These are phyloP conservation scores for Geotrichum siamense DNA, from an alignment of 1,139 yeast species.

Conservation along the genomic window DNA sequence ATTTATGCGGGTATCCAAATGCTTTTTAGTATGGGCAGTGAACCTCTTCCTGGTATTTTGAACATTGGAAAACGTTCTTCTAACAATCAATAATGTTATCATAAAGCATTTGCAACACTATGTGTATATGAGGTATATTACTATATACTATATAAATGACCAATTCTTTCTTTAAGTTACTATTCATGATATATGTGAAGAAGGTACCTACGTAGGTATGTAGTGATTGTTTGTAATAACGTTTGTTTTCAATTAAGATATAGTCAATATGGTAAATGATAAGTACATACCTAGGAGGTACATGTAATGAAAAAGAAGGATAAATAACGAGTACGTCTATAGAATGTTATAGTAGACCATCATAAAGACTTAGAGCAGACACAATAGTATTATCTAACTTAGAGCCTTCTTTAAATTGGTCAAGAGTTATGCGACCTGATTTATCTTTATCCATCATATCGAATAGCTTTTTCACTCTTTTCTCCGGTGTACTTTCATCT, in stretches of 20 bases:
- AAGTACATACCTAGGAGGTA: too few relatives aligned
- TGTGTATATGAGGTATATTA: too few relatives aligned
- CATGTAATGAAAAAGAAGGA: too few relatives aligned
- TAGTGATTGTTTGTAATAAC: too few relatives aligned
- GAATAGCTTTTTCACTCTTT: constrained; percentile 77
- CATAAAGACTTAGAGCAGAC: constrained; percentile 68
- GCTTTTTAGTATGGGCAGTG: constrained; percentile 47
- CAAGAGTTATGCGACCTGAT: constrained; percentile 61
- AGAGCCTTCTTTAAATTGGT: constrained; percentile 77
- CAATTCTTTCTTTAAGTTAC: too few relatives aligned
- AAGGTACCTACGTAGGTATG: too few relatives aligned
- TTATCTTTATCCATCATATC: constrained; percentile 60
- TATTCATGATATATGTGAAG: too few relatives aligned
- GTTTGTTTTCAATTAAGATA: too few relatives aligned
- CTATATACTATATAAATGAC: too few relatives aligned
- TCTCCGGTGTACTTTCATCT: constrained; percentile 91
- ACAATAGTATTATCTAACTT: constrained; percentile 77
- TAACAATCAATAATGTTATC: neutral
- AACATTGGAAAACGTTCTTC: constrained; percentile 43
- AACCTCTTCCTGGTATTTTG: constrained; percentile 62
- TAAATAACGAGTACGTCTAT: neutral
- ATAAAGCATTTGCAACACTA: too few relatives aligned
- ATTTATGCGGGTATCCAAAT: constrained; percentile 51
- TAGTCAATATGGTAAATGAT: too few relatives aligned
- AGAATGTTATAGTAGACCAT: constrained; percentile 33